These are phyloP conservation scores for Wickerhamomyces canadensis DNA, from an alignment of 805 yeast genomes.

Conservation along the genomic window DNA sequence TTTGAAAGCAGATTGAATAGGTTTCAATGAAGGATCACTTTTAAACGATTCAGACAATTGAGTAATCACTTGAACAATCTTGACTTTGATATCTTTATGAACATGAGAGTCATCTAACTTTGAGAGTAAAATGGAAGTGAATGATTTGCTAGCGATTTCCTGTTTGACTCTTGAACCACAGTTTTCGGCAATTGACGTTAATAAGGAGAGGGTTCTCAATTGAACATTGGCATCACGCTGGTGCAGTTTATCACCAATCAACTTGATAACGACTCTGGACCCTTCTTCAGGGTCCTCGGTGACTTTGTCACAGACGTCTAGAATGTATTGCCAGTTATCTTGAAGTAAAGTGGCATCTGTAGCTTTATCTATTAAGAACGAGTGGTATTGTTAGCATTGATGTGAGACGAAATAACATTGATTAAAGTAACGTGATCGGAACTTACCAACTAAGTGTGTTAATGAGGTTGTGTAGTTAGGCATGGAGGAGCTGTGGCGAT, in stretches of 20 bases:
- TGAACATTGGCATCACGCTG: conserved; percentile 60
- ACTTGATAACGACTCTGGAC: conserved; percentile 37
- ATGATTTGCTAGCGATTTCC: conserved; percentile 52
- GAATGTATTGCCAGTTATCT: conserved; percentile 63
- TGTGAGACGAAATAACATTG: too few relatives aligned
- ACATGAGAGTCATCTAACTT: conserved; percentile 49
- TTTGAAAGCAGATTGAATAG: conserved; percentile 57
- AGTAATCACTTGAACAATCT: conserved; percentile 59
- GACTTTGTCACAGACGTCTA: conserved; percentile 64
- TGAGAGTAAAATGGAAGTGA: conserved; percentile 41
- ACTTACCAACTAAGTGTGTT: background rate
- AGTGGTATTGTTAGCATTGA: background rate
- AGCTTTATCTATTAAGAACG: conserved; percentile 33
- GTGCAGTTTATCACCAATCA: conserved; percentile 42
- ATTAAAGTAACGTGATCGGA: too few relatives aligned
- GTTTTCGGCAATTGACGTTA: conserved; percentile 65
- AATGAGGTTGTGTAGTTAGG: background rate
- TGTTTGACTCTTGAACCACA: conserved; percentile 67
- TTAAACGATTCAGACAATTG: conserved; percentile 63
- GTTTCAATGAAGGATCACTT: conserved; percentile 69
- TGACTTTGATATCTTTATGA: conserved; percentile 62
- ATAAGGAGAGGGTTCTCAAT: conserved; percentile 47
- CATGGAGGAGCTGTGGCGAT: background rate
- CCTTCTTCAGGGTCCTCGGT: conserved; percentile 55
- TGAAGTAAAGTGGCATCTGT: conserved; percentile 57